These are phyloP conservation scores for Henningerozyma blattae DNA, from an alignment of 805 yeast genomes.

Conservation along the genomic window DNA sequence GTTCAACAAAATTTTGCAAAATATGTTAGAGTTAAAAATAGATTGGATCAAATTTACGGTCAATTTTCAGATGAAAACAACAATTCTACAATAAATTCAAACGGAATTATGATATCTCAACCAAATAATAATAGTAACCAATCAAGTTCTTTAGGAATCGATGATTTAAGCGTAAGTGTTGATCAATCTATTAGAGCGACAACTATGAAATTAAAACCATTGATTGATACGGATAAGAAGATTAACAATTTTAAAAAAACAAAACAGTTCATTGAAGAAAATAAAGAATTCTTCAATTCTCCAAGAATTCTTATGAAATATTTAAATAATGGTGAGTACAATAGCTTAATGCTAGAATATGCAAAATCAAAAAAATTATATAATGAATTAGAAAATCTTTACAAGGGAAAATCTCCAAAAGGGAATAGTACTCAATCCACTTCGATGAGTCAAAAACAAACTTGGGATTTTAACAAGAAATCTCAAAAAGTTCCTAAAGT, in stretches of 20 bases:
- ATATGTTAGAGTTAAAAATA: slow-evolving; percentile 53
- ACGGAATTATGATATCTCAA: slow-evolving; percentile 6
- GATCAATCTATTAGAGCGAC: slow-evolving; percentile 41
- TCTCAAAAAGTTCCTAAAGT: slow-evolving; percentile 21
- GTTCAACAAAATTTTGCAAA: slow-evolving; percentile 50
- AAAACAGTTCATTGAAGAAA: slow-evolving; percentile 37
- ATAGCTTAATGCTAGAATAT: slow-evolving; percentile 45
- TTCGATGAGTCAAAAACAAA: slow-evolving; percentile 1
- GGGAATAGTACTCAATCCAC: too few species aligned
- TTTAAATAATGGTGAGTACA: slow-evolving; percentile 41
- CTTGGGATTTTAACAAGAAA: slow-evolving; percentile 15
- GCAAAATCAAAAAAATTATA: slow-evolving; percentile 32
- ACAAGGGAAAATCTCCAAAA: slow-evolving; percentile 2
- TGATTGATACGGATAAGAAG: slow-evolving; percentile 37
- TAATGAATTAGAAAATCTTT: slow-evolving; percentile 7
- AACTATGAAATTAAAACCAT: slow-evolving; percentile 45
- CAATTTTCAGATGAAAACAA: slow-evolving; percentile 32
- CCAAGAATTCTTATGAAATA: slow-evolving; percentile 36
- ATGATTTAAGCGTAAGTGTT: slow-evolving; percentile 28
- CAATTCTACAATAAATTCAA: slow-evolving; percentile 13
- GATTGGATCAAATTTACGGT: slow-evolving; percentile 46
- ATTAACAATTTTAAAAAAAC: slow-evolving; percentile 39
- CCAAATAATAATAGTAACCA: slow-evolving; percentile 1
- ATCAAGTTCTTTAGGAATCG: slow-evolving; percentile 20
- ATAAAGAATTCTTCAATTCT: slow-evolving; percentile 42